Conservation (phyloP, 2,329 filamentous ascomycete species). For the Penicillium thymicola region DNA sequence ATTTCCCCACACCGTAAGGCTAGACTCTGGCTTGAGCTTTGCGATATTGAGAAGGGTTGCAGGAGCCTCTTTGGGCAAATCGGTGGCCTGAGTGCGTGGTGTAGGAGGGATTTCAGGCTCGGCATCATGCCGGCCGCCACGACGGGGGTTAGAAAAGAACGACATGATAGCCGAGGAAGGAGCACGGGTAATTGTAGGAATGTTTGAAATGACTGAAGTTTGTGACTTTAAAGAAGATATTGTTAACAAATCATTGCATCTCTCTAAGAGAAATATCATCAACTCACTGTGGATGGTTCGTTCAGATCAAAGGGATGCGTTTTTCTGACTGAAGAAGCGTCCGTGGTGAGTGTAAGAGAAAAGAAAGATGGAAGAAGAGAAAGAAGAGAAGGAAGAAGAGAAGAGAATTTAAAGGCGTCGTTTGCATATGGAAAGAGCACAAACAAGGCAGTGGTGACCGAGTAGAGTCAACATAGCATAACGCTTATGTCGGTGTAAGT, state of each 20-base stretch:
- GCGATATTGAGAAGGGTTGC: neutral
- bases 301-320: too few relatives aligned
- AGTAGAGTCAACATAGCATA: neutral
- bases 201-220: neutral
- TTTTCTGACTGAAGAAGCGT: neutral
- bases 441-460: neutral
- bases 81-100: neutral
- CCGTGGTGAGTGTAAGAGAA: neutral
- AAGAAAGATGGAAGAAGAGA: neutral
- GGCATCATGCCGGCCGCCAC: neutral
- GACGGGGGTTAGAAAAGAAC: neutral
- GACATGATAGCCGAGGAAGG: neutral
- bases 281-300: neutral
- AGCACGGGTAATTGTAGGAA: too few relatives aligned
- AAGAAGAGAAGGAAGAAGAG: neutral
- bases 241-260: neutral
- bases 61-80: neutral
- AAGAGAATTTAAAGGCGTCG: neutral
- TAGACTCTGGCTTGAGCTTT: neutral
- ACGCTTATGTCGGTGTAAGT: neutral
- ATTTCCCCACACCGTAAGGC: neutral
- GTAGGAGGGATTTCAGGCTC: too few relatives aligned
- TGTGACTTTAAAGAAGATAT: neutral
- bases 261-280: too few relatives aligned
- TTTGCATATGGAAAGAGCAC: neutral